Conservation (phyloP, 371 early-diverging fungal genomes). For the Parasitella parasitica region DNA sequence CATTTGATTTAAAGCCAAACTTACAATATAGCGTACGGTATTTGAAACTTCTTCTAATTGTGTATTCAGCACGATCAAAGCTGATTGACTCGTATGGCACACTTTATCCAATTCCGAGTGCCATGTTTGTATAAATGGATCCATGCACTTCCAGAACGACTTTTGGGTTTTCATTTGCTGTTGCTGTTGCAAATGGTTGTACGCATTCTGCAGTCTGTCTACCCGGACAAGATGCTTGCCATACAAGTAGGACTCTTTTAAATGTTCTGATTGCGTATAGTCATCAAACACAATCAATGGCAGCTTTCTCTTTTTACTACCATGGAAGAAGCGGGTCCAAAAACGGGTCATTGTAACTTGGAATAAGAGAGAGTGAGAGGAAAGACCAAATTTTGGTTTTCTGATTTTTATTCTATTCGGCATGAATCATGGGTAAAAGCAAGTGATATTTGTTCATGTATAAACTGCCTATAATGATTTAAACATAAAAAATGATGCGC, state of each 20-base stretch:
- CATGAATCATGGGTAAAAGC: constrained; percentile 4
- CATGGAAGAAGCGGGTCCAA: constrained; percentile 10
- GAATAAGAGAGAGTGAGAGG: neutral
- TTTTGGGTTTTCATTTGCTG: neutral
- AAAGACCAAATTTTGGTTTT: neutral
- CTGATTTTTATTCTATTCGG: neutral
- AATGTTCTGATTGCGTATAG: neutral
- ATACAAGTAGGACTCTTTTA: constrained; percentile 12
- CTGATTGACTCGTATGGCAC: neutral
- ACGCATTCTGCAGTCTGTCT: constrained; percentile 5
- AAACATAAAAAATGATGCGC: constrained; percentile 22
- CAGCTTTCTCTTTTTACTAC: neutral
- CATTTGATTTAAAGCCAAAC: neutral
- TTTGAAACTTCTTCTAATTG: constrained; percentile 8
- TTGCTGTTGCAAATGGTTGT: neutral
- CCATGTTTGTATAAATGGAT: constrained; percentile 14
- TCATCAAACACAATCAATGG: constrained; percentile 8
- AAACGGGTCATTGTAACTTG: constrained; percentile 10
- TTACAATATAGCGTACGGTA: constrained; percentile 8
- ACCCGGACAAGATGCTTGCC: neutral
- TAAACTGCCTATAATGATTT: constrained; percentile 8
- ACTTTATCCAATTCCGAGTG: constrained; percentile 12
- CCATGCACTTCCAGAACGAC: constrained; percentile 4
- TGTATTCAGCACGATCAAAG: neutral
- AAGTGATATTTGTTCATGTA: neutral